phyloP scores from a whole-genome alignment of 805 yeast genomes.

The Metschnikowia koreensis region DNA sequence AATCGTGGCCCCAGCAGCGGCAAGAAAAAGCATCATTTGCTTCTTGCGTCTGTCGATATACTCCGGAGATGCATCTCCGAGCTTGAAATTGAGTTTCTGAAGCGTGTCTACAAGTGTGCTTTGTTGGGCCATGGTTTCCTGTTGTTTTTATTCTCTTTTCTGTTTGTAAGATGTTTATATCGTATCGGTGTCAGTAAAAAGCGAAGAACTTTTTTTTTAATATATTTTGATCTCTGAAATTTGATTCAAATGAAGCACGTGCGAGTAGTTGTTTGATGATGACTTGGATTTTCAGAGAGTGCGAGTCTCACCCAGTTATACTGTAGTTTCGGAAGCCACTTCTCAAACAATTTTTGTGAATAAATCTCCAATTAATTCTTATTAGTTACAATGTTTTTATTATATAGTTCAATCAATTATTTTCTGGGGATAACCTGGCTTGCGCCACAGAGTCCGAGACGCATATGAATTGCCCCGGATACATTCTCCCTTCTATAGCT shows the following conservation, averaged over 20 bases:
- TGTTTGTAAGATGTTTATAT: no score
- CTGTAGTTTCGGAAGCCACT: no score
- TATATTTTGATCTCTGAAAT: no score
- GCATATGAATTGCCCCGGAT: not conserved
- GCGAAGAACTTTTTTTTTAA: no score
- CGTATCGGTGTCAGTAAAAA: no score
- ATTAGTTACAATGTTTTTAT: not conserved
- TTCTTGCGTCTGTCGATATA: constrained; percentile 61
- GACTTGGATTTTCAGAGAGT: no score
- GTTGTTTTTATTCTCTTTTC: not conserved
- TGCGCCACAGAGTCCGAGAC: not conserved
- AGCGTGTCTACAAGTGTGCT: constrained; percentile 1
- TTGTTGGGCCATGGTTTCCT: not conserved
- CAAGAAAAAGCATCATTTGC: constrained; percentile 71
- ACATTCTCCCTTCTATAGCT: not conserved
- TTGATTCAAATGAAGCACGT: not conserved
- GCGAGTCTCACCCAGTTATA: no score
- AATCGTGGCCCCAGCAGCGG: constrained; percentile 70
- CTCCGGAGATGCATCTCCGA: constrained; percentile 41
- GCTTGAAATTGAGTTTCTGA: constrained; percentile 24
- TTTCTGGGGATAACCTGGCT: not conserved
- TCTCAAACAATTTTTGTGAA: not conserved
- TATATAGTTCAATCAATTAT: not conserved
- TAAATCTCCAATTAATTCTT: not conserved
- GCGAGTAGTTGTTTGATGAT: no score